Evolutionary conservation across 75 land plant species (phyloP).

Genomic region (Pinus taeda): DNA sequence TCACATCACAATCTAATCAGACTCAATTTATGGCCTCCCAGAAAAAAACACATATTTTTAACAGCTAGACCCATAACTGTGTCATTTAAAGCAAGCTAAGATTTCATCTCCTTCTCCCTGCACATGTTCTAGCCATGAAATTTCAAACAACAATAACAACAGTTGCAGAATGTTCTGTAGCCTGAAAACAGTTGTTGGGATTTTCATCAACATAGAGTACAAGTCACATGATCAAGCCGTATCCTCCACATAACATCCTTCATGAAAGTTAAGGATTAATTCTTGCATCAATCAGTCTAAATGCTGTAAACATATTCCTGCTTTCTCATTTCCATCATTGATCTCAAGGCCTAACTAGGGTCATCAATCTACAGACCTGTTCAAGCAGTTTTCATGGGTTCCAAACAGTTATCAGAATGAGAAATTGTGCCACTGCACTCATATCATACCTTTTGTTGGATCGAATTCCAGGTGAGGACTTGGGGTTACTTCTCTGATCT

Average conservation of each 20-base stretch:
- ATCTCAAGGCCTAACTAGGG: too few species aligned
- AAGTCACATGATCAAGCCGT: not conserved
- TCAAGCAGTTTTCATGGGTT: not conserved
- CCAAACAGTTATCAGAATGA: not conserved
- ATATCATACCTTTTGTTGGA: not conserved
- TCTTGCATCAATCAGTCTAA: not conserved
- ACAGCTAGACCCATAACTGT: too few species aligned
- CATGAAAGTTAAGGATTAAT: too few species aligned
- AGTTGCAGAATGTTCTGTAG: not conserved
- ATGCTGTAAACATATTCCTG: slow-evolving; percentile 3
- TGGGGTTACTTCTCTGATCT: not conserved
- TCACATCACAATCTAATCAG: too few species aligned
- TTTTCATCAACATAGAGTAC: not conserved
- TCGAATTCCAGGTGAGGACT: not conserved
- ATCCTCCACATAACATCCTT: not conserved
- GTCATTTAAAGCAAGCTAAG: not conserved
- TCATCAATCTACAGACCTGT: not conserved
- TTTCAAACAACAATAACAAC: not conserved
- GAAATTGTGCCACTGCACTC: not conserved
- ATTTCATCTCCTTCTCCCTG: not conserved
- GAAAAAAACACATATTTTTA: too few species aligned
- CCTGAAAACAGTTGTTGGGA: not conserved
- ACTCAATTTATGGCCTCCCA: too few species aligned
- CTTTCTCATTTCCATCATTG: not conserved
- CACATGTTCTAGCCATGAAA: not conserved